These are phyloP conservation scores for Lyophyllum decastes DNA, from an alignment of 768 basidiomycete species.

Conservation along the genomic window DNA sequence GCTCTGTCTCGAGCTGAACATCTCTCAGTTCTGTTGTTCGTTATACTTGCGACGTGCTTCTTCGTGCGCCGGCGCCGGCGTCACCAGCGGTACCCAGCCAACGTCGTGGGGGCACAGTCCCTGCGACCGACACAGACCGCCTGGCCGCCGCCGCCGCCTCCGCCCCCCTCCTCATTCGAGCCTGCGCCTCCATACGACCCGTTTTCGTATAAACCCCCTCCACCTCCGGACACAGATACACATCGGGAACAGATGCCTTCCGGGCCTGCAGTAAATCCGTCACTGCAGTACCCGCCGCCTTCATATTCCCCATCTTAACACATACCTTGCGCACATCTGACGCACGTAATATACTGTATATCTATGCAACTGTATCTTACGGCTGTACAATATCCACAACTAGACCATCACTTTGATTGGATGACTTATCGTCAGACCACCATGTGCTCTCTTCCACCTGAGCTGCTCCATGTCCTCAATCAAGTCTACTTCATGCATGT, in stretches of 20 bases:
- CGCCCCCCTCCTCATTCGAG: constrained; percentile 8
- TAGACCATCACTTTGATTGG: background rate
- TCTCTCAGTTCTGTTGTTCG: background rate
- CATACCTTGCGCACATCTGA: background rate
- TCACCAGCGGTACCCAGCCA: background rate
- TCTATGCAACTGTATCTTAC: background rate
- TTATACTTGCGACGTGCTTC: constrained; percentile 2
- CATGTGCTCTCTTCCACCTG: constrained; percentile 44
- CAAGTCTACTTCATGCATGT: constrained; percentile 66
- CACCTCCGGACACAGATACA: background rate
- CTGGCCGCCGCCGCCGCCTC: background rate
- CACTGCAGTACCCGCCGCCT: constrained; percentile 17
- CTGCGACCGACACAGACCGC: background rate
- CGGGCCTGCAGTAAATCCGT: background rate
- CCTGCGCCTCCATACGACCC: constrained; percentile 17
- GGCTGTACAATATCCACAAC: background rate
- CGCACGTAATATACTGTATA: background rate
- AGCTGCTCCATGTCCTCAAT: constrained; percentile 58
- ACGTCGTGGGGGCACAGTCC: background rate
- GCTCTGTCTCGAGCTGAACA: background rate
- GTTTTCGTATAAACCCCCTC: background rate
- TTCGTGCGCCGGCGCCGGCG: constrained; percentile 3
- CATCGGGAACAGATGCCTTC: background rate
- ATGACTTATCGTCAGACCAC: constrained; percentile 3
- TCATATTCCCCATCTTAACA: constrained; percentile 13